Conservation (phyloP, 306 rosid genomes). For the Calophaca sinica region DNA sequence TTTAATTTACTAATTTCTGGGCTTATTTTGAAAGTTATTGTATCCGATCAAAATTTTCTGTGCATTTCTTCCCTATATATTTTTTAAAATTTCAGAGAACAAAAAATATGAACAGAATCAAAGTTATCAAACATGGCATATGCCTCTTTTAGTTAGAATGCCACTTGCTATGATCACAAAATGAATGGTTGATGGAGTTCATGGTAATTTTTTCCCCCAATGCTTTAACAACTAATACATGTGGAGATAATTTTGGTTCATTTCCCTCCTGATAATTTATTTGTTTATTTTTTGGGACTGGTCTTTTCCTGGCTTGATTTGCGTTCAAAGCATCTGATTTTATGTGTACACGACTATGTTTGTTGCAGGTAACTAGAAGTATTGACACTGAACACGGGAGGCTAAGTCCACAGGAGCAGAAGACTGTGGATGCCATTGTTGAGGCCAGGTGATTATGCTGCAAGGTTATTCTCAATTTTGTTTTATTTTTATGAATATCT, state of each 20-base stretch:
- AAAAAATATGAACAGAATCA: slow-evolving; percentile 4
- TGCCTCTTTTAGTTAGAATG: neutral
- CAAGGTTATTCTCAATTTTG: neutral
- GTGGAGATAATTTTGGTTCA: slow-evolving; percentile 4
- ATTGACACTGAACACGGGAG: slow-evolving; percentile 75
- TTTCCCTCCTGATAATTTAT: slow-evolving; percentile 12
- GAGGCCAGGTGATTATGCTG: slow-evolving; percentile 78
- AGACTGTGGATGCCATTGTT: slow-evolving; percentile 88
- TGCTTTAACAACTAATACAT: neutral
- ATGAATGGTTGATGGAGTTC: neutral
- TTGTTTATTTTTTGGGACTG: slow-evolving; percentile 5
- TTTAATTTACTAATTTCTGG: neutral
- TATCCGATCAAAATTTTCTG: neutral
- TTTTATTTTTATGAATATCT: slow-evolving; percentile 30
- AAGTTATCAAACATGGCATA: neutral
- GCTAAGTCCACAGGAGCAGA: slow-evolving; percentile 93
- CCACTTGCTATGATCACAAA: neutral
- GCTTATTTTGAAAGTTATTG: neutral
- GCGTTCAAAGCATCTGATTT: slow-evolving; percentile 12
- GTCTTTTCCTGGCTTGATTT: slow-evolving; percentile 1
- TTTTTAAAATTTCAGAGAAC: neutral
- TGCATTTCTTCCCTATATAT: neutral
- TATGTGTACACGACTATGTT: slow-evolving; percentile 29
- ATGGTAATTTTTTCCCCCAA: neutral
- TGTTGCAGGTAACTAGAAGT: slow-evolving; percentile 90